Percentiles rank a stretch among this genome's conserved stretches.
These are phyloP conservation scores for Cutaneotrichosporon curvatum DNA, from an alignment of 1,284 basidiomycete genomes.

Conservation along the genomic window DNA sequence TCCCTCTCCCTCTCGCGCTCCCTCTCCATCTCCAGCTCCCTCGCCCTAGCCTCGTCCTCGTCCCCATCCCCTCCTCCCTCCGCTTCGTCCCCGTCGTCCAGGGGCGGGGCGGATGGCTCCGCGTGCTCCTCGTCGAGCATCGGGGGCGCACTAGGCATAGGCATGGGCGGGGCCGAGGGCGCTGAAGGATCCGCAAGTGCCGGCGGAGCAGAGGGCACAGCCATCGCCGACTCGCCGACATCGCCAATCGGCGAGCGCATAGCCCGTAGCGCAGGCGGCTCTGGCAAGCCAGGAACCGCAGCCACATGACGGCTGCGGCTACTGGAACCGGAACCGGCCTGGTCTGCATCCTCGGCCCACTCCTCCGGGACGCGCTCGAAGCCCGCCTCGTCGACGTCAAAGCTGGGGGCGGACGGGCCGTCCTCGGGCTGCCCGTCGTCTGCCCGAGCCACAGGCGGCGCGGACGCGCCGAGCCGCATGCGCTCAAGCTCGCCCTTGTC, in stretches of 20 bases:
- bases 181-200: conserved; percentile 15
- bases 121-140: background rate
- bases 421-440: background rate
- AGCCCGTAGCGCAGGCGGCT: conserved; percentile 12
- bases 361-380: conserved; percentile 29
- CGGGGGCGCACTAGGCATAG: background rate
- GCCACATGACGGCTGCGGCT: no score
- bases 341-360: background rate
- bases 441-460: conserved; percentile 27
- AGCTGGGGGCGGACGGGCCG: conserved; percentile 28
- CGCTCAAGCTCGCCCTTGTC: conserved; percentile 43
- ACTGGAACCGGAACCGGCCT: background rate
- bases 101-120: conserved; percentile 20
- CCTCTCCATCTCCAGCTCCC: no score
- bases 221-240: background rate
- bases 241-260: conserved; percentile 7
- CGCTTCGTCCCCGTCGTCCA: conserved; percentile 12
- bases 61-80: background rate
- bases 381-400: conserved; percentile 42
- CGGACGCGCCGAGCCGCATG: conserved; percentile 36
- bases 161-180: background rate
- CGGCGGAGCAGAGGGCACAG: conserved; percentile 19
- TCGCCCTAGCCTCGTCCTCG: no score
- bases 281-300: no score
- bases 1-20: no score